Conservation (phyloP, 2,329 filamentous ascomycete species). For the Diplocarpon rosae region DNA sequence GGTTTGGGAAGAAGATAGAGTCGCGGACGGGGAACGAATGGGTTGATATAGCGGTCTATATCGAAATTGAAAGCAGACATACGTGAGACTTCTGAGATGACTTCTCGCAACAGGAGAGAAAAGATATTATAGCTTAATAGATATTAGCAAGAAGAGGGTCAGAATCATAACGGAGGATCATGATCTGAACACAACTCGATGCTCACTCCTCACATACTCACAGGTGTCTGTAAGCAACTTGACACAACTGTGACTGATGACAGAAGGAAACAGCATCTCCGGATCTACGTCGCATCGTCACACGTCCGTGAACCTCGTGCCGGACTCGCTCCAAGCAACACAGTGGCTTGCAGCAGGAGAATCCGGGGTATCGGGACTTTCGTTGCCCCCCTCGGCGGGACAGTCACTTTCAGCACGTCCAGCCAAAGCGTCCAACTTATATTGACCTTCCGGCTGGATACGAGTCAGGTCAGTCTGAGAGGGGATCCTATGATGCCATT, state of each 20-base stretch:
- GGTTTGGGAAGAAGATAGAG: conserved; percentile 52
- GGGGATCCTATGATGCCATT: too few species aligned
- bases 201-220: neutral
- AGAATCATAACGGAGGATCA: neutral
- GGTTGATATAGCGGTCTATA: conserved; percentile 68
- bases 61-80: conserved; percentile 39
- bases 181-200: neutral
- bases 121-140: neutral
- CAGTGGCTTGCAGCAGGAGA: too few species aligned
- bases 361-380: too few species aligned
- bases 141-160: neutral
- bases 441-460: too few species aligned
- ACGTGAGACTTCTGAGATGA: neutral
- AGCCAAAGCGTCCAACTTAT: too few species aligned
- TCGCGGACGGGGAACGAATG: conserved; percentile 53
- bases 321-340: too few species aligned
- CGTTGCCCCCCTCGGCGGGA: too few species aligned
- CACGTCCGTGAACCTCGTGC: too few species aligned
- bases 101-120: neutral
- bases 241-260: conserved; percentile 7
- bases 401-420: too few species aligned
- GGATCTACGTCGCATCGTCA: conserved; percentile 5
- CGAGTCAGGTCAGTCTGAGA: too few species aligned
- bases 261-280: conserved; percentile 17
- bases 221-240: neutral